Conservation (phyloP, 2,329 filamentous ascomycete genomes). For the Neonectria ditissima region DNA sequence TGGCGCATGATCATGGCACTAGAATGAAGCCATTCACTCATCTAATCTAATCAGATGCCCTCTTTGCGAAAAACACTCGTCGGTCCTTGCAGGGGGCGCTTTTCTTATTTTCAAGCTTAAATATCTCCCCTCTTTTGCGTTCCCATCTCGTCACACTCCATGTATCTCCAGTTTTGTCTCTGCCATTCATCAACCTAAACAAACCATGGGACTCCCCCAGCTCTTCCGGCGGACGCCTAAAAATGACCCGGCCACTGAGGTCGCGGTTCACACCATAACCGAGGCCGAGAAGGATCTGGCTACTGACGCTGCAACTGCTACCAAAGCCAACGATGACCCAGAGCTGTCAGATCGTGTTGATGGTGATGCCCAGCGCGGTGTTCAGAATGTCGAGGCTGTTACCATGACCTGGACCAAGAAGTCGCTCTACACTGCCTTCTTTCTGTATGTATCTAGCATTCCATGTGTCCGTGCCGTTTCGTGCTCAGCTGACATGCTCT, state of each 20-base stretch:
- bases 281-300: not conserved
- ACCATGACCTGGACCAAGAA: slow-evolving; percentile 56
- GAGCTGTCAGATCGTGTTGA: slow-evolving; percentile 27
- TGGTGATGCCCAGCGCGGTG: slow-evolving; percentile 51
- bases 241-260: not conserved
- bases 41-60: slow-evolving; percentile 20
- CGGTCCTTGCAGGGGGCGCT: not conserved
- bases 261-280: not conserved
- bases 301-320: slow-evolving; percentile 22
- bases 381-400: slow-evolving; percentile 55
- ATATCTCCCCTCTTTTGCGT: not conserved
- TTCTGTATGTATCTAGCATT: too few species aligned
- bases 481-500: slow-evolving; percentile 11
- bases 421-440: slow-evolving; percentile 50
- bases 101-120: not conserved
- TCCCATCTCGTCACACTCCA: not conserved
- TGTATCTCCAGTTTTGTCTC: not conserved
- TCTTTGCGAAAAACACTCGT: not conserved
- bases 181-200: not conserved
- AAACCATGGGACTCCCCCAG: not conserved
- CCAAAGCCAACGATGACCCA: slow-evolving; percentile 19
- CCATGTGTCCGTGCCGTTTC: too few species aligned
- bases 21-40: not conserved
- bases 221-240: not conserved
- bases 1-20: not conserved